Evolutionary conservation across 148 eudicot genomes (phyloP).

Genomic region (Talinum fruticosum): DNA sequence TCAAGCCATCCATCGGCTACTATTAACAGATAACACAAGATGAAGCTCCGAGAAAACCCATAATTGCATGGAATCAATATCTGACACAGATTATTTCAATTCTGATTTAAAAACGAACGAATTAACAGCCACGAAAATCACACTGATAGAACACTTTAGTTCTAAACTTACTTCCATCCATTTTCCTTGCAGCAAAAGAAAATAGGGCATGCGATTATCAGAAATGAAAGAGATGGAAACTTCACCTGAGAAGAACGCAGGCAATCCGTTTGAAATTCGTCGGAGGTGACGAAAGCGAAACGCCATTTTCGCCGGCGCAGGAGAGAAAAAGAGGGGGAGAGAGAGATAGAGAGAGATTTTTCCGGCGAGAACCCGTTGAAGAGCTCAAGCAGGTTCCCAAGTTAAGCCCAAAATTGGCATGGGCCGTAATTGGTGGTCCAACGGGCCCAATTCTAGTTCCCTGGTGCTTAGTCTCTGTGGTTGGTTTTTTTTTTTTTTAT

Average conservation of each 20-base stretch:
- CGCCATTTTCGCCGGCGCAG: conserved; percentile 24
- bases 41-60: not conserved
- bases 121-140: not conserved
- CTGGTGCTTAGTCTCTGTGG: no score
- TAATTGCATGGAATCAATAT: not conserved
- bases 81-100: not conserved
- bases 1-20: not conserved
- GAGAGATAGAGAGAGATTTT: not conserved
- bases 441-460: not conserved
- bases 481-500: no score
- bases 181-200: no score
- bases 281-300: conserved; percentile 31
- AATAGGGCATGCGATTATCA: not conserved
- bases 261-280: conserved; percentile 26
- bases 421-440: not conserved
- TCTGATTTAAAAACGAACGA: not conserved
- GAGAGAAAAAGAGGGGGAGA: not conserved
- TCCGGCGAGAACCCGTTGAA: not conserved
- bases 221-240: not conserved
- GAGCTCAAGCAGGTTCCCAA: not conserved
- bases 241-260: conserved; percentile 28
- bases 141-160: not conserved
- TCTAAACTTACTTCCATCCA: not conserved
- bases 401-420: not conserved
- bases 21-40: not conserved